A percentile compares a stretch with the other conserved stretches of the same genome.
These are phyloP conservation scores for Acrodontium crateriforme DNA, from an alignment of 2,329 filamentous ascomycete species.

Conservation along the genomic window DNA sequence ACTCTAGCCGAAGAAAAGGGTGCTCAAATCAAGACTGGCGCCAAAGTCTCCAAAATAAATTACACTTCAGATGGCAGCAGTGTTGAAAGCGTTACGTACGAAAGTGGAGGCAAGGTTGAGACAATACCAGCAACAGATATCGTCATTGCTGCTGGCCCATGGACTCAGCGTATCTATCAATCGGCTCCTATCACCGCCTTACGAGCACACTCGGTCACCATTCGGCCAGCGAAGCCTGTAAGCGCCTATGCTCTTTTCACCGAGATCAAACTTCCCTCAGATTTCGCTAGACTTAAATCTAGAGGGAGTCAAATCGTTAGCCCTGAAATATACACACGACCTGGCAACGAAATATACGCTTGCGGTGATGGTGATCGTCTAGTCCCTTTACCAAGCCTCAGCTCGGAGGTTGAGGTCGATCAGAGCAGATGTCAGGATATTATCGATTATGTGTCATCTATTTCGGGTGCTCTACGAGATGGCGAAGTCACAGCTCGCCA, in stretches of 20 bases:
- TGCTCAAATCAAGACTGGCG: conserved; percentile 46
- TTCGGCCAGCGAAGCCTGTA: conserved; percentile 44
- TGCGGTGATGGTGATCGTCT: conserved; percentile 77
- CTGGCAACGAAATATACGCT: conserved; percentile 79
- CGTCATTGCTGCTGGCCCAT: conserved; percentile 48
- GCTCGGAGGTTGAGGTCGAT: conserved; percentile 65
- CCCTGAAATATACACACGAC: conserved; percentile 87
- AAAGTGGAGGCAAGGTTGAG: conserved; percentile 28
- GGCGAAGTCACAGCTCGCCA: conserved; percentile 56
- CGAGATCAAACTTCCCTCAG: conserved; percentile 58
- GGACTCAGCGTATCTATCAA: conserved; percentile 42
- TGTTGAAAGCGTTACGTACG: conserved; percentile 51
- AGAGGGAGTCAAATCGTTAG: conserved; percentile 51
- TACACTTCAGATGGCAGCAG: conserved; percentile 30
- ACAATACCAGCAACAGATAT: conserved; percentile 44
- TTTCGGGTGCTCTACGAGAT: conserved; percentile 35
- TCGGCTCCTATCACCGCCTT: conserved; percentile 43
- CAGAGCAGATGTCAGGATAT: conserved; percentile 70
- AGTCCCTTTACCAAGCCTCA: conserved; percentile 60
- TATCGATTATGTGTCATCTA: conserved; percentile 57
- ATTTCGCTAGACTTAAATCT: conserved; percentile 36
- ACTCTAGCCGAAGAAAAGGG: conserved; percentile 52
- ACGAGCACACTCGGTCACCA: conserved; percentile 51
- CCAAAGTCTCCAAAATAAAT: conserved; percentile 53
- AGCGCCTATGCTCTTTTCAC: conserved; percentile 74